Percentiles rank a stretch among this genome's conserved stretches.
Conservation (phyloP, 345 rosid genomes). For the Populus nigra region DNA sequence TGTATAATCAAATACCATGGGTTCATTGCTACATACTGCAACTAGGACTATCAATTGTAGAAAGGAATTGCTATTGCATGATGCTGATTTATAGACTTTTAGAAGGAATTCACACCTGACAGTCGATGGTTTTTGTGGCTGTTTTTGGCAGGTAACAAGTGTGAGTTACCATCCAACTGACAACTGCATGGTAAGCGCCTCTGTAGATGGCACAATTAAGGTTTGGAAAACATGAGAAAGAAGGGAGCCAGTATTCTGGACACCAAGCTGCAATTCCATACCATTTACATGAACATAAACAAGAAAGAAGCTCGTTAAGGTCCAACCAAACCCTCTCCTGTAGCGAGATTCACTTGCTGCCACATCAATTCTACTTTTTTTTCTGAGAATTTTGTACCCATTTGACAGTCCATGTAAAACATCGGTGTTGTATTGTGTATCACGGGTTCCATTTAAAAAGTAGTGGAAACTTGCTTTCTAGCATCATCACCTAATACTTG, state of each 20-base stretch:
- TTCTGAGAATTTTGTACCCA: not conserved
- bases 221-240: constrained; percentile 56
- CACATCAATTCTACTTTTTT: not conserved
- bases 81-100: not conserved
- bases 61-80: not conserved
- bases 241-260: not conserved
- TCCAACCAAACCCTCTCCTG: not conserved
- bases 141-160: constrained; percentile 67
- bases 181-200: constrained; percentile 72
- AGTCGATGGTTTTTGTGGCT: not conserved
- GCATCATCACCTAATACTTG: not conserved
- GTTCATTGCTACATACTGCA: not conserved
- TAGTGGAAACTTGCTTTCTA: not conserved
- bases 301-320: not conserved
- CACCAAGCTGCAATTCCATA: not conserved
- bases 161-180: constrained; percentile 94
- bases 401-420: not conserved
- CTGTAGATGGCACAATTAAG: constrained; percentile 81
- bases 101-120: not conserved
- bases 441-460: not conserved
- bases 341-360: not conserved
- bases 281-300: not conserved
- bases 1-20: not conserved
- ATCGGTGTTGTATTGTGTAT: not conserved
- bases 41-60: not conserved